Evolutionary conservation across 1,139 yeast genomes (phyloP).

Genomic region (Arxiozyma slooffiae): DNA sequence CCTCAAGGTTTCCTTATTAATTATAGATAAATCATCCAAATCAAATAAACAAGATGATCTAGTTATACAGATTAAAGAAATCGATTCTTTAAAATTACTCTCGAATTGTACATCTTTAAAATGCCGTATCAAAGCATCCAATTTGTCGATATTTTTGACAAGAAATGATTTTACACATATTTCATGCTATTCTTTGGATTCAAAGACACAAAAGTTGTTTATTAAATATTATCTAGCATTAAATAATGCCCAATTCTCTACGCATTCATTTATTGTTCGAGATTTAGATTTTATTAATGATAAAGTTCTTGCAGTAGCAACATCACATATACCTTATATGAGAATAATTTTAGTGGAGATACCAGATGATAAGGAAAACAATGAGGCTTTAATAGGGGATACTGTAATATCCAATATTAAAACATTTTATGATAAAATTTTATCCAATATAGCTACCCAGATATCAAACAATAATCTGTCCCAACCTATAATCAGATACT

Average conservation of each 20-base stretch:
- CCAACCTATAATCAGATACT: conserved; percentile 41
- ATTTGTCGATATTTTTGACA: conserved; percentile 43
- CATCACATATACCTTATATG: conserved; percentile 72
- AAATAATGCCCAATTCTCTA: conserved; percentile 68
- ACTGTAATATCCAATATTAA: conserved; percentile 3
- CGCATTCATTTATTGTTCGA: conserved; percentile 56
- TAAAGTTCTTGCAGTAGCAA: conserved; percentile 43
- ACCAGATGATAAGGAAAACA: conserved; percentile 21
- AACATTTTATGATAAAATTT: conserved; percentile 36
- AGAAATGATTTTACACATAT: conserved; percentile 50
- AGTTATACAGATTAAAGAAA: conserved; percentile 12
- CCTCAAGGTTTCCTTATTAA: conserved; percentile 36
- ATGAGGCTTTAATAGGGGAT: background rate
- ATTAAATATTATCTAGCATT: conserved; percentile 46
- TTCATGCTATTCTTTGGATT: conserved; percentile 35
- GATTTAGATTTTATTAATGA: conserved; percentile 31
- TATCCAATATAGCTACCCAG: conserved; percentile 48
- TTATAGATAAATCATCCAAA: background rate
- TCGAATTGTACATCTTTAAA: conserved; percentile 46
- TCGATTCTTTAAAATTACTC: conserved; percentile 35
- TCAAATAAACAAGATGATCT: conserved; percentile 11
- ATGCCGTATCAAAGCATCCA: conserved; percentile 16
- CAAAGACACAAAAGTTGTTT: conserved; percentile 16
- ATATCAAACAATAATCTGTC: conserved; percentile 69
- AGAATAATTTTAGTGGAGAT: conserved; percentile 45